Conservation (phyloP, 2,329 filamentous ascomycete species). For the Madurella fahalii region DNA sequence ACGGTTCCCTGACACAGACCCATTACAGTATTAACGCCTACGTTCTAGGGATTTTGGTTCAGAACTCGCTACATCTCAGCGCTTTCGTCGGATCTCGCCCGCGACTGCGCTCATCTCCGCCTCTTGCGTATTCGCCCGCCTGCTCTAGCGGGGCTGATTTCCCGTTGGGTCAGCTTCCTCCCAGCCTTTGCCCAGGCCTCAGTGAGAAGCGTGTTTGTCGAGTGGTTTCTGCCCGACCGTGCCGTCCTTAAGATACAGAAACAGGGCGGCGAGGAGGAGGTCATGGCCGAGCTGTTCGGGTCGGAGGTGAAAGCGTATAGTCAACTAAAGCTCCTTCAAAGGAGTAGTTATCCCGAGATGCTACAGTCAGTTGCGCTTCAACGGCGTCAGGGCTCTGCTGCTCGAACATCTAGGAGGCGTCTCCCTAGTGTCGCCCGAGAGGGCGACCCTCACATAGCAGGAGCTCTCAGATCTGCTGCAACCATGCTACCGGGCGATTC, state of each 20-base stretch:
- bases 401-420: conserved; percentile 3
- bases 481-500: conserved; percentile 6
- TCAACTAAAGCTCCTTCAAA: conserved; percentile 3
- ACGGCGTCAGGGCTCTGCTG: conserved; percentile 1
- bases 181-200: background rate
- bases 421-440: conserved; percentile 5
- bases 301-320: conserved; percentile 3
- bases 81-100: background rate
- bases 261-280: background rate
- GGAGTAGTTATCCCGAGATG: conserved; percentile 3
- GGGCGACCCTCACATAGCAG: background rate
- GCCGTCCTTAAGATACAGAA: conserved; percentile 1
- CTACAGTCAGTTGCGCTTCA: background rate
- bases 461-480: conserved; percentile 10
- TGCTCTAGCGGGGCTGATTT: background rate
- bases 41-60: conserved; percentile 4
- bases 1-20: too few relatives aligned
- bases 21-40: too few relatives aligned
- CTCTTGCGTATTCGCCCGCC: background rate
- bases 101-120: background rate
- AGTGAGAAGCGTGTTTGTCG: background rate
- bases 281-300: background rate
- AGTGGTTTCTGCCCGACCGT: conserved; percentile 2
- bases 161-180: background rate
- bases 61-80: conserved; percentile 5